Percentiles rank a stretch among this genome's conserved stretches.
Conservation (phyloP, 169 alveolate genomes). For the Cryptosporidium meleagridis region DNA sequence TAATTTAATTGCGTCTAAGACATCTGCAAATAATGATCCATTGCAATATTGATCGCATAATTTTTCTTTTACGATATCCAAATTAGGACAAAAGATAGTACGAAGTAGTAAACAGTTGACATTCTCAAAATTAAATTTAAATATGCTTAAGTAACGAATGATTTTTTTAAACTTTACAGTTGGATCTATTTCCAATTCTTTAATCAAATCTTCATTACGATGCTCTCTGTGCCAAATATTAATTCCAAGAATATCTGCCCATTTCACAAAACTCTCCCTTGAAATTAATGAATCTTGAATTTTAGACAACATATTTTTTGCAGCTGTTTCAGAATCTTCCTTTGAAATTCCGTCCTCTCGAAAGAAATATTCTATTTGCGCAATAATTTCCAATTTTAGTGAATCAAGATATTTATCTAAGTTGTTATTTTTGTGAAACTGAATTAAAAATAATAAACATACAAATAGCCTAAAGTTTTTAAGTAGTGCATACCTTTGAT, state of each 20-base stretch:
- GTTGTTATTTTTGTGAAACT: not conserved
- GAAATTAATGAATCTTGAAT: not conserved
- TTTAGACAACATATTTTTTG: not conserved
- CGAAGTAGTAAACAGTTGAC: not conserved
- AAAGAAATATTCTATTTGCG: slow-evolving; percentile 3
- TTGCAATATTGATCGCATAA: not conserved
- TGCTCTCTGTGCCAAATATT: not conserved
- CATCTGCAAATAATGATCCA: not conserved
- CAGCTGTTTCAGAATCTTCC: not conserved
- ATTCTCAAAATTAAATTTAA: not conserved
- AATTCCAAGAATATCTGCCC: not conserved
- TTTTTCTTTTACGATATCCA: not conserved
- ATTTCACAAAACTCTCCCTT: not conserved
- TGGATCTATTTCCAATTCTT: not conserved
- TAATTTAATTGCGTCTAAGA: not conserved
- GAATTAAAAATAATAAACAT: not conserved
- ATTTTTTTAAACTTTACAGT: not conserved
- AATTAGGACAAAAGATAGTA: not conserved
- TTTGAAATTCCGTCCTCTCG: not conserved
- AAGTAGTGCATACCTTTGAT: slow-evolving; percentile 5
- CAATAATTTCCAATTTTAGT: not conserved
- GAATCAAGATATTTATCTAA: not conserved
- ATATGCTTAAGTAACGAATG: not conserved
- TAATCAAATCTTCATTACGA: not conserved
- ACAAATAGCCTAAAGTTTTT: slow-evolving; percentile 9